Evolutionary conservation across 192 early-diverging fungal species (phyloP).

Genomic region (Geranomyces michiganensis): DNA sequence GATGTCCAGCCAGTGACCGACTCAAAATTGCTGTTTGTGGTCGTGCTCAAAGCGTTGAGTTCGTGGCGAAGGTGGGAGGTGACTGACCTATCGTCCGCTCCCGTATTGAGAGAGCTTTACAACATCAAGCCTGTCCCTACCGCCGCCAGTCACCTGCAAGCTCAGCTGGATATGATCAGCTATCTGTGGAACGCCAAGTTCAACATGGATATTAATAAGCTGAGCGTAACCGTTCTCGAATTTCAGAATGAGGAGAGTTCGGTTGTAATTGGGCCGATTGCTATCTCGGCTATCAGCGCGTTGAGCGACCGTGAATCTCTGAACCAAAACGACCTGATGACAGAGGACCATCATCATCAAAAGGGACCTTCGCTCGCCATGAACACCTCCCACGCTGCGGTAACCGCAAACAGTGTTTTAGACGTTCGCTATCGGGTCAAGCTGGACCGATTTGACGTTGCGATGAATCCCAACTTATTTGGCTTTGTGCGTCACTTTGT

Average conservation of each 20-base stretch:
- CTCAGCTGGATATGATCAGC: background rate
- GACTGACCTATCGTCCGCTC: constrained; percentile 38
- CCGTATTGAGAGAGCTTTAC: constrained; percentile 32
- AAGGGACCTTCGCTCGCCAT: background rate
- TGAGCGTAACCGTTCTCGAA: constrained; percentile 35
- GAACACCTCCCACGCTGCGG: background rate
- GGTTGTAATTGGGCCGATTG: constrained; percentile 31
- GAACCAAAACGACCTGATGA: background rate
- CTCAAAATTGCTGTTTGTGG: constrained; percentile 18
- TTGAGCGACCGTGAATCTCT: background rate
- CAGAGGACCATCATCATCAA: background rate
- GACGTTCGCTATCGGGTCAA: constrained; percentile 11
- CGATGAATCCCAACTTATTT: constrained; percentile 48
- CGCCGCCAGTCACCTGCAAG: background rate
- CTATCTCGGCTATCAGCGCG: constrained; percentile 5
- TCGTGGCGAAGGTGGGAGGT: constrained; percentile 57
- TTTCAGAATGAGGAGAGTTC: constrained; percentile 36
- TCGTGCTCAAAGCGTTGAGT: constrained; percentile 21
- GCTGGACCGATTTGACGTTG: constrained; percentile 17
- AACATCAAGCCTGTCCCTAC: constrained; percentile 16
- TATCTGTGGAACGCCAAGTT: constrained; percentile 14
- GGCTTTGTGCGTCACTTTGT: constrained; percentile 43
- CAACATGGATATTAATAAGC: constrained; percentile 7
- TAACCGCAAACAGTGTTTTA: background rate
- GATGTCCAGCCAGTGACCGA: constrained; percentile 7